phyloP scores from a whole-genome alignment of 108 stramenopile species.

The Fistulifera solaris region DNA sequence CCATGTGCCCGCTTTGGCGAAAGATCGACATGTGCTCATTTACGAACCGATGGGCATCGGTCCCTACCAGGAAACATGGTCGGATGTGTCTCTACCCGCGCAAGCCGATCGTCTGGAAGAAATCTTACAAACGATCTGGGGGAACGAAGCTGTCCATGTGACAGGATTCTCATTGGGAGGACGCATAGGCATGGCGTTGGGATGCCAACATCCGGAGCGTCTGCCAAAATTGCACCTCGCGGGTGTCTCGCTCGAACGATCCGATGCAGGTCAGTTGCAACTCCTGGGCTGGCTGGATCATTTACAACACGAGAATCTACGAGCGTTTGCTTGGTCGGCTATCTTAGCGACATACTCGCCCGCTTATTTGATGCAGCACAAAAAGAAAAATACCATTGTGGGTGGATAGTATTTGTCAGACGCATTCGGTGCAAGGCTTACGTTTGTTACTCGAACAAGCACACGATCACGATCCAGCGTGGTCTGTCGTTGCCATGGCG shows the following conservation, averaged over 20 bases:
- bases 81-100: not conserved
- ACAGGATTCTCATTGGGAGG: conserved; percentile 61
- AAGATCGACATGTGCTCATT: not conserved
- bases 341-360: conserved; percentile 48
- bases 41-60: not conserved
- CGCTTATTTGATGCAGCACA: conserved; percentile 27
- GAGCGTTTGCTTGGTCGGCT: conserved; percentile 53
- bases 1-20: not conserved
- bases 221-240: conserved; percentile 48
- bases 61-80: not conserved
- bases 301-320: conserved; percentile 19
- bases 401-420: conserved; percentile 16
- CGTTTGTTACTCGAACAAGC: conserved; percentile 40
- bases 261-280: conserved; percentile 28
- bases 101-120: not conserved
- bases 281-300: conserved; percentile 38
- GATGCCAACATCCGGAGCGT: conserved; percentile 18
- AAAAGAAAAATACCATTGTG: conserved; percentile 20
- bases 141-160: conserved; percentile 21
- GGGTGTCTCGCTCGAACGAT: conserved; percentile 43
- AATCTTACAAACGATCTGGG: not conserved
- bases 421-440: conserved; percentile 34
- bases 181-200: conserved; percentile 48
- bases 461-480: conserved; percentile 15
- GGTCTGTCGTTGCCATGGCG: conserved; percentile 41